Evolutionary conservation across 78 protist genomes (phyloP).

Genomic region (Anaeramoeba ignava): DNA sequence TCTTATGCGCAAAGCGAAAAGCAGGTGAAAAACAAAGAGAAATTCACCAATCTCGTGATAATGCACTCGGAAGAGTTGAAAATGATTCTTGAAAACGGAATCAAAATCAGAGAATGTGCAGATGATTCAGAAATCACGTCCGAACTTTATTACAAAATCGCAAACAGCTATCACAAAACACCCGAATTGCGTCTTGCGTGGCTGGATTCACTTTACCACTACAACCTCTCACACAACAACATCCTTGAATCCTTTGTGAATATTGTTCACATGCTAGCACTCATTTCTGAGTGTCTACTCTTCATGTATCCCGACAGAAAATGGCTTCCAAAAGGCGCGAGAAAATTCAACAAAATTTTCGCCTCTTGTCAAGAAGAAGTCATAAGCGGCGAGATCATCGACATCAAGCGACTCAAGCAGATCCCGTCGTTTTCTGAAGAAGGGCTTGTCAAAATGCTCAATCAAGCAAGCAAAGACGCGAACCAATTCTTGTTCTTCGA

Average conservation of each 20-base stretch:
- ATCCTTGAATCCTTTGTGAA: neutral
- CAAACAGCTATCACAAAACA: neutral
- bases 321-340: neutral
- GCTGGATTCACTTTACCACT: neutral
- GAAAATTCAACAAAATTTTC: neutral
- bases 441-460: neutral
- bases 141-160: neutral
- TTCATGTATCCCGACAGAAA: neutral
- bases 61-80: neutral
- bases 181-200: neutral
- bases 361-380: neutral
- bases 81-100: neutral
- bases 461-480: neutral
- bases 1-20: too few species aligned
- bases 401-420: neutral
- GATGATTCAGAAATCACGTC: neutral
- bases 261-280: neutral
- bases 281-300: neutral
- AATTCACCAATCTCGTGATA: neutral
- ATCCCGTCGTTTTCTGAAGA: neutral
- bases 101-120: neutral
- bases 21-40: neutral
- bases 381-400: neutral
- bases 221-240: neutral
- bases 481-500: neutral